A percentile compares a stretch with the other conserved stretches of the same genome.
These are phyloP conservation scores for Phellopilus nigrolimitatus DNA, from an alignment of 1,284 basidiomycete species.

Conservation along the genomic window DNA sequence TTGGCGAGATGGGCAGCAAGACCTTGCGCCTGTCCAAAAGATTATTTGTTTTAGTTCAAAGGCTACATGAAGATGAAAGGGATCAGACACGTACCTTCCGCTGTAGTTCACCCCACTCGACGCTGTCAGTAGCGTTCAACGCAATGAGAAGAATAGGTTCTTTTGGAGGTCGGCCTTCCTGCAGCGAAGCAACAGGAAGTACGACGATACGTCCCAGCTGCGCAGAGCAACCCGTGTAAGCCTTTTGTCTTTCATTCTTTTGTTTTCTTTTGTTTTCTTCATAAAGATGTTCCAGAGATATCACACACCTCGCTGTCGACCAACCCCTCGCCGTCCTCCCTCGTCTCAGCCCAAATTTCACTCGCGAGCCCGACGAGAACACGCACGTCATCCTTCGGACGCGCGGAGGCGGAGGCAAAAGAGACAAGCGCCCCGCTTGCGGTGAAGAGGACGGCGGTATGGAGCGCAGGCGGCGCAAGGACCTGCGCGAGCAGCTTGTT, in stretches of 20 bases:
- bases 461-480: conserved; percentile 46
- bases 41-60: neutral
- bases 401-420: conserved; percentile 39
- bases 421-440: conserved; percentile 60
- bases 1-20: conserved; percentile 16
- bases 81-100: conserved; percentile 42
- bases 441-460: conserved; percentile 59
- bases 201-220: conserved; percentile 69
- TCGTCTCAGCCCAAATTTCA: conserved; percentile 72
- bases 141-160: conserved; percentile 63
- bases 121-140: conserved; percentile 52
- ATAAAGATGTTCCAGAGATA: neutral
- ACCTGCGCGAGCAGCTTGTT: conserved; percentile 55
- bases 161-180: conserved; percentile 18
- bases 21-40: conserved; percentile 6
- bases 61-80: neutral
- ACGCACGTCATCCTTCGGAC: conserved; percentile 66
- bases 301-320: conserved; percentile 65
- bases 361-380: conserved; percentile 64
- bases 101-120: conserved; percentile 61
- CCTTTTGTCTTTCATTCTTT: neutral
- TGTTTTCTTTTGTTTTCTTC: no score
- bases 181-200: conserved; percentile 39
- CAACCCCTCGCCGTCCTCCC: conserved; percentile 56
- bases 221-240: neutral